Base-by-base conservation (phyloP, 2,329 filamentous ascomycete genomes). In the Penicillium griseofulvum region DNA sequence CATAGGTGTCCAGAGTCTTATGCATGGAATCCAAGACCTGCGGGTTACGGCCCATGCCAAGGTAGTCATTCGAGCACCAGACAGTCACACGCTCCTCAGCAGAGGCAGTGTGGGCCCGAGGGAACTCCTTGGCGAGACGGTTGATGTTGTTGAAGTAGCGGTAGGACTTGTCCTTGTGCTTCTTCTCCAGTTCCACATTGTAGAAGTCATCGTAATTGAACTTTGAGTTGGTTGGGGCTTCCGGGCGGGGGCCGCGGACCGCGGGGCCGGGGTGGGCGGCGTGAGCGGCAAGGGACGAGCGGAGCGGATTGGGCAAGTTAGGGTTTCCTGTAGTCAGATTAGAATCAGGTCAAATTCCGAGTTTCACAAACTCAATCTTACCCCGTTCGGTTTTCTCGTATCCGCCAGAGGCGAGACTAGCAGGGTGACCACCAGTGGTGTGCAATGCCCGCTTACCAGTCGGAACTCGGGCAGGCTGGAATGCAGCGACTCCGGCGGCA, bases 81-180 rank as follows among this genome's bases (percentile, higher is more conserved):
- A 99, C 94, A 1, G 93, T 96, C 55, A 99, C 94, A 50, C 86
- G 86, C 63, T 97, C 91, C 56, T 93, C 87, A 69, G 85, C 84
- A 55, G 82, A 86, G 16, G 89, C 83, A 82, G 95, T 96, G 75
- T 99, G 94, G 43, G 94, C 94, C 62, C 89, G 90, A 29, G 94
- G 94, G 61, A 99, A 99, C 62, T 97, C 91, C 78, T 94, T 90
- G 63, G 94, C 94, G 58, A 99, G 83, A 34, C 94, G 91, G 72
- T 99, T 99, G 85, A 99, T 99, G 81, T 99, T 99, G 83, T 99
- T 99, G 82, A 99, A 99, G 81, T 97, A 97, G 71, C 94, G 90
- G 80, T 99, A 99, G 49, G 92, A 97, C 80, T 97, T 97, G 83
- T 99, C 94, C 82, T 96, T 92, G 83, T 96, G 94, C 81, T 99